Evolutionary conservation across 2,329 filamentous ascomycete species (phyloP), one percentile per base, ranked within the genome.

Genomic region (Claviceps digitariae): DNA sequence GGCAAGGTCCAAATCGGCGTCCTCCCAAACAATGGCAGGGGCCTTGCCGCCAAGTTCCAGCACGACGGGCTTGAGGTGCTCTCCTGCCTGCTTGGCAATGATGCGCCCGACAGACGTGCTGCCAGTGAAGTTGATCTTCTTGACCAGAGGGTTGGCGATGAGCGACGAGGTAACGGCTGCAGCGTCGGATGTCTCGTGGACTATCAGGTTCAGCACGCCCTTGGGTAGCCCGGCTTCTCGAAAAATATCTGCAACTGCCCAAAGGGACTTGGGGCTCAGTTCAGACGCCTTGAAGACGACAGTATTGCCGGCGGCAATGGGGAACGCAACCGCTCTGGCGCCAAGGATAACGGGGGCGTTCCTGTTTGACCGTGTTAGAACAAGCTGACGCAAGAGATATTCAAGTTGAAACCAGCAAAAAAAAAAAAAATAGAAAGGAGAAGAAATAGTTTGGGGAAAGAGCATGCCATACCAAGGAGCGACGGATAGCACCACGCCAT

Each of bases 51-150:
- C 89, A 1, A 95, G 74, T 67, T 95, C 89, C 61, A 94, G 76
- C 1, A 94, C 72, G 1, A 86, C 77, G 0, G 87, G 88, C 73
- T 95, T 95, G 43, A 93, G 73, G 60, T 85, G 71, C 63, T 85
- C 79, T 29, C 85, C 89, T 0, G 86, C 86, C 9, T 79, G 74
- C 21, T 75, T 73, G 10, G 81, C 85, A 54, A 95, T 81, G 63
- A 89, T 84, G 34, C 81, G 77, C 1, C 89, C 89, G 0, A 93
- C 83, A 0, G 67, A 66, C 0, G 87, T 90, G 61, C 80, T 86
- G 36, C 89, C 89, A 0, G 89, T 95, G 67, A 94, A 95, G 70
- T 89, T 93, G 65, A 95, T 75, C 71, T 94, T 94, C 65, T 82
- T 84, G 54, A 94, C 71, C 0, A 74, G 72, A 0, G 79, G 78